Evolutionary conservation across 225 moss, liverwort and hornwort species (phyloP), one percentile per base, ranked within the genome.

Genomic region (Sphagnum tenellum): DNA sequence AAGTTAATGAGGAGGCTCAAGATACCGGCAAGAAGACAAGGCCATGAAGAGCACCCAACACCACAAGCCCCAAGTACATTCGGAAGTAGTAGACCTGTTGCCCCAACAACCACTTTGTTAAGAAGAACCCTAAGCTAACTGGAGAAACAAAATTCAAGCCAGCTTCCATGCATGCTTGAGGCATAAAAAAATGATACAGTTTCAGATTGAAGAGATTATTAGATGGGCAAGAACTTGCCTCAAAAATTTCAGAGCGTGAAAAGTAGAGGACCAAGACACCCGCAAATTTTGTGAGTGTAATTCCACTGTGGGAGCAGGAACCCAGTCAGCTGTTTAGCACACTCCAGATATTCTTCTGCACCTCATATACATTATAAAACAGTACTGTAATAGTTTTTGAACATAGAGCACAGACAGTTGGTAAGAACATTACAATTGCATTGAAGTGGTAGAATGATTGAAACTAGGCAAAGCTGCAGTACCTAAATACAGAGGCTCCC

Each of bases 401-500:
- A 29, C 29, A 29, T 29, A 29, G 29, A 29, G 29, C 9, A 9
- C 4, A 12, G 65, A 9, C 9, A 4, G 2, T 63, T 46, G 50
- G 13, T 12, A 45, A 4, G 9, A 45, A 9, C 9, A 3, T 3
- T 45, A 12, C 3, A 9, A 62, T 9, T 62, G n/a, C 7, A 56
- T 9, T 56, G 55, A 56, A 56, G 55, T 56, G n/a, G 55, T 56
- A 9, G 9, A 56, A 56, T 9, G 9, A 29, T 62, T 4, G 44
- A 64, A 67, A 5, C 54, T 55, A 60, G 59, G 59, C 12, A 6
- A 64, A 48, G 64, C 29, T 29, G 44, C 5, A 57, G 55, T 72
- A 96, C 96, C 92, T 98, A 81, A 98, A 90, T 9, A 98, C 96
- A 57, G 96, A 92, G 12, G 90, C 96, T 71, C 96, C 96, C 82